Conservation (phyloP, 345 rosid genomes). For the Passiflora organensis region DNA sequence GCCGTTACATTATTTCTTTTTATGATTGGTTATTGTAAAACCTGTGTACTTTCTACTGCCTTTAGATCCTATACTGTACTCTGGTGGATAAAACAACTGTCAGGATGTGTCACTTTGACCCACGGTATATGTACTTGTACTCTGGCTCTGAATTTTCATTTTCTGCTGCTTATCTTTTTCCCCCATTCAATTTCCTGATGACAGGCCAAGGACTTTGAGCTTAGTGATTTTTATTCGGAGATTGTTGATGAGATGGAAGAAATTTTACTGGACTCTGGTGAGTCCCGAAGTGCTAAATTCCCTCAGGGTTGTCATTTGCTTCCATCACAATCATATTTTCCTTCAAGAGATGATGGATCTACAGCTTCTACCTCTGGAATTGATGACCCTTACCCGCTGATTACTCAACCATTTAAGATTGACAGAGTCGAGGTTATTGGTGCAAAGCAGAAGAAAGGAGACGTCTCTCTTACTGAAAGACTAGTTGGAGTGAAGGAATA, state of each 20-base stretch:
- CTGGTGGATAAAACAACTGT: neutral
- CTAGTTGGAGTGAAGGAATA: constrained; percentile 94
- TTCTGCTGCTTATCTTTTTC: constrained; percentile 18
- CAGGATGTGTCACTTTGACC: neutral
- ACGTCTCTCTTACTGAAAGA: constrained; percentile 88
- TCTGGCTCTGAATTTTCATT: constrained; percentile 6
- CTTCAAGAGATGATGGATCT: constrained; percentile 67
- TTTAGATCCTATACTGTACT: neutral
- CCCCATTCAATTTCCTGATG: constrained; percentile 3
- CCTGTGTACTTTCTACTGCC: neutral
- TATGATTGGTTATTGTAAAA: too few relatives aligned
- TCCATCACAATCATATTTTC: constrained; percentile 43
- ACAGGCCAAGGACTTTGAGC: constrained; percentile 46
- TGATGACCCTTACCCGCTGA: constrained; percentile 35
- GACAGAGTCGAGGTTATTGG: constrained; percentile 85
- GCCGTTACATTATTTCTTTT: neutral
- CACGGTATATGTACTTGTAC: neutral
- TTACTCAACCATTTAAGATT: constrained; percentile 39
- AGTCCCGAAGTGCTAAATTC: constrained; percentile 61
- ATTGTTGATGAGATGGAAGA: constrained; percentile 97
- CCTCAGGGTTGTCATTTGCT: constrained; percentile 45
- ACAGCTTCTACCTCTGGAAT: constrained; percentile 70
- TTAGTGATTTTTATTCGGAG: constrained; percentile 62
- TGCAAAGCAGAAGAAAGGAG: constrained; percentile 86
- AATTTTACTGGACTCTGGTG: constrained; percentile 71